These are phyloP conservation scores for Deinandra increscens DNA, from an alignment of 129 eudicot species.

Conservation along the genomic window DNA sequence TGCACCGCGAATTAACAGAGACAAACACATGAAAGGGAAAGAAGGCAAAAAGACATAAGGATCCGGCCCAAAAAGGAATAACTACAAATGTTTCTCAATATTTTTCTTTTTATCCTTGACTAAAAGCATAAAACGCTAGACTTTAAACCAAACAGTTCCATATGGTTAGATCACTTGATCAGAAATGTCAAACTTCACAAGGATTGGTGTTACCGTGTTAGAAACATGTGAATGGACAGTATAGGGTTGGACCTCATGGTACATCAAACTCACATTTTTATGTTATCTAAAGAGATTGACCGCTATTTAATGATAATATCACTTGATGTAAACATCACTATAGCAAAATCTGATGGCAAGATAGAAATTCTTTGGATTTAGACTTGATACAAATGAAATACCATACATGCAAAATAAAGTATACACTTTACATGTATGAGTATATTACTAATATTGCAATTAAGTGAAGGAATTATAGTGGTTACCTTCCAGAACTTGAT, in stretches of 20 bases:
- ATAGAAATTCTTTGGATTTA: not conserved
- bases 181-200: not conserved
- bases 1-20: not conserved
- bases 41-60: not conserved
- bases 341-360: not conserved
- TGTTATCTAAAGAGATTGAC: slow-evolving; percentile 6
- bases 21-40: not conserved
- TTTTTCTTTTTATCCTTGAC: not conserved
- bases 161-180: not conserved
- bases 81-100: not conserved
- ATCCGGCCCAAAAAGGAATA: not conserved
- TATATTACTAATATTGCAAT: slow-evolving; percentile 8
- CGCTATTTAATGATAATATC: not conserved
- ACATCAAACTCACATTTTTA: slow-evolving; percentile 7
- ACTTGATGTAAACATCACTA: slow-evolving; percentile 3
- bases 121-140: slow-evolving; percentile 3
- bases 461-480: not conserved
- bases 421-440: slow-evolving; percentile 9
- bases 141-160: not conserved
- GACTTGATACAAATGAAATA: slow-evolving; percentile 2
- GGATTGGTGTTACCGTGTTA: not conserved
- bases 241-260: slow-evolving; percentile 11
- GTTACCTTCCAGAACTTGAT: slow-evolving; percentile 97
- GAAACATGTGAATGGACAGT: not conserved
- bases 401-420: slow-evolving; percentile 3